phyloP scores from a whole-genome alignment of 2,329 filamentous ascomycete genomes.

The Neonectria punicea region DNA sequence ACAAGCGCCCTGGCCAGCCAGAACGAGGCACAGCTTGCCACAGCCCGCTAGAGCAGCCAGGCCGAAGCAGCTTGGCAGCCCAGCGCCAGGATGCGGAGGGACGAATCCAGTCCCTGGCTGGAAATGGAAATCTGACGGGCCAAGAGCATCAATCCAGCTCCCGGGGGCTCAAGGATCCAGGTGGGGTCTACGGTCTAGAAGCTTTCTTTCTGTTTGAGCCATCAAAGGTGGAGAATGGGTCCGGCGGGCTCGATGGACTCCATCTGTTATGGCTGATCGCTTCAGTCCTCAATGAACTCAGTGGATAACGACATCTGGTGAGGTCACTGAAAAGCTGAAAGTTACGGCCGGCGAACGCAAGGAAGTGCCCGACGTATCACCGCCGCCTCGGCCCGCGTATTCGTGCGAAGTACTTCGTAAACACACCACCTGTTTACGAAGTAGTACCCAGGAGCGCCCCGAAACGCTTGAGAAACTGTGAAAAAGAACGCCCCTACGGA shows the following conservation, averaged over 20 bases:
- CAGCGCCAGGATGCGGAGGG: not conserved
- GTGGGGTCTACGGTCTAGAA: slow-evolving; percentile 22
- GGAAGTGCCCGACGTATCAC: not conserved
- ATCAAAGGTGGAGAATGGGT: slow-evolving; percentile 14
- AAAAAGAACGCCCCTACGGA: not conserved
- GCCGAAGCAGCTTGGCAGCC: slow-evolving; percentile 16
- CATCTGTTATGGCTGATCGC: not conserved
- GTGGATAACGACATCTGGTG: not conserved
- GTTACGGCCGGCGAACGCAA: not conserved
- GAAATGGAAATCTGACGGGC: slow-evolving; percentile 26
- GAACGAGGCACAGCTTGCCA: slow-evolving; percentile 5
- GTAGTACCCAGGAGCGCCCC: not conserved
- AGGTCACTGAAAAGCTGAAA: not conserved
- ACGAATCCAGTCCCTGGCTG: slow-evolving; percentile 16
- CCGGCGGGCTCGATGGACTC: not conserved
- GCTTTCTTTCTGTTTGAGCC: slow-evolving; percentile 27
- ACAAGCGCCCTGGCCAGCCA: slow-evolving; percentile 19
- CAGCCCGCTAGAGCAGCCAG: slow-evolving; percentile 3
- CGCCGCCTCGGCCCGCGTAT: not conserved
- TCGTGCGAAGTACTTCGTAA: not conserved
- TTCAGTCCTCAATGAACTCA: not conserved
- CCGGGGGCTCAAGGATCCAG: slow-evolving; percentile 22
- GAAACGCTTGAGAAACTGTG: not conserved
- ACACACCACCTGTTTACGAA: no score
- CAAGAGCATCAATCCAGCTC: slow-evolving; percentile 30